Evolutionary conservation across 352 stramenopile species (phyloP).

Genomic region (Pythium scleroteichum): DNA sequence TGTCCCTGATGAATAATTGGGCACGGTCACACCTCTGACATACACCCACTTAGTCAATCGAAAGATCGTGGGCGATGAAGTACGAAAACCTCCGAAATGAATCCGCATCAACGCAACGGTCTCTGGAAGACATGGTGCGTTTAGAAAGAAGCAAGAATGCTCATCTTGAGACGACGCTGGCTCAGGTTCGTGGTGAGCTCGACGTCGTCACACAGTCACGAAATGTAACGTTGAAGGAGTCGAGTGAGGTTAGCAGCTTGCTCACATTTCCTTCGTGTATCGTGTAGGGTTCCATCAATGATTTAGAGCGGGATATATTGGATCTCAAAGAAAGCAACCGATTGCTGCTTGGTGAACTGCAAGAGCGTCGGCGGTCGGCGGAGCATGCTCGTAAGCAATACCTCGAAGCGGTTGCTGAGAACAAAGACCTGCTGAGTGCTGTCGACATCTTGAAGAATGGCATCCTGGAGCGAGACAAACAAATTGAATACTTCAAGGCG

Average conservation of each 20-base stretch:
- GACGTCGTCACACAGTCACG: conserved; percentile 31
- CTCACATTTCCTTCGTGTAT: neutral
- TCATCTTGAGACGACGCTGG: conserved; percentile 39
- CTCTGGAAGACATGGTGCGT: conserved; percentile 47
- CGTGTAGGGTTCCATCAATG: conserved; percentile 24
- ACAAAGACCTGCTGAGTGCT: conserved; percentile 63
- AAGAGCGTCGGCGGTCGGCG: conserved; percentile 49
- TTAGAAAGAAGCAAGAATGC: conserved; percentile 35
- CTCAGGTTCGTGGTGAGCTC: conserved; percentile 35
- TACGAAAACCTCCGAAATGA: conserved; percentile 33
- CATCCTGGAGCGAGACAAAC: conserved; percentile 57
- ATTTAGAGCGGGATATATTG: conserved; percentile 40
- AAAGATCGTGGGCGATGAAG: conserved; percentile 26
- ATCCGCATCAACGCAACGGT: conserved; percentile 39
- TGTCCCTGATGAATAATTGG: neutral
- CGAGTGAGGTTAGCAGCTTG: neutral
- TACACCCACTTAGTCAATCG: conserved; percentile 13
- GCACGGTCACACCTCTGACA: too few relatives aligned
- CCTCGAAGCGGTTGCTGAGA: conserved; percentile 51
- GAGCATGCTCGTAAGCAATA: conserved; percentile 66
- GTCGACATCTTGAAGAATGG: conserved; percentile 68
- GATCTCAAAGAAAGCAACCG: conserved; percentile 71
- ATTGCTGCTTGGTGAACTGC: conserved; percentile 57
- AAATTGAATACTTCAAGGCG: conserved; percentile 66
- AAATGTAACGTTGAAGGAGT: conserved; percentile 17